These are phyloP conservation scores for Gypsophila paniculata DNA, from an alignment of 179 eudicot genomes.

Conservation along the genomic window DNA sequence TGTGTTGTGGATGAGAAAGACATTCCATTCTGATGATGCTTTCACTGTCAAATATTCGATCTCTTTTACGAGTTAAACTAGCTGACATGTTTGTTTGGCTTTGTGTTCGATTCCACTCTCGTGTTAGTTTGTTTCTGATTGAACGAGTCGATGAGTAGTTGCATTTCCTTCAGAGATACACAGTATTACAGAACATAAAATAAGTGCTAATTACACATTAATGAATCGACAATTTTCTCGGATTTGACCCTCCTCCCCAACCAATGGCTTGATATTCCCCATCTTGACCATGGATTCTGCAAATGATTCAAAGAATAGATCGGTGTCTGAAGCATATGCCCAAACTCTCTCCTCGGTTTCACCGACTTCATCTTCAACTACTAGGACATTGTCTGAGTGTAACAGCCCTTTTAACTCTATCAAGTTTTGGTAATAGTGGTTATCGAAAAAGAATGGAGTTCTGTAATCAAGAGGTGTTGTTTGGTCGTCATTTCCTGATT, in stretches of 20 bases:
- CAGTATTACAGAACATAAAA: neutral
- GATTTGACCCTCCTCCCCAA: slow-evolving; percentile 55
- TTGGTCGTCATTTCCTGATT: slow-evolving; percentile 43
- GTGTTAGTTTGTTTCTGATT: no score
- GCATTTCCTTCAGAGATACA: no score
- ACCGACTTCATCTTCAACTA: slow-evolving; percentile 45
- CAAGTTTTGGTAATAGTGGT: slow-evolving; percentile 47
- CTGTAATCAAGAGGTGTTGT: slow-evolving; percentile 47
- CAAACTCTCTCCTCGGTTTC: slow-evolving; percentile 45
- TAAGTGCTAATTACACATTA: slow-evolving; percentile 17
- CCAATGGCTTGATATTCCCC: slow-evolving; percentile 57
- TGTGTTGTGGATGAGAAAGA: slow-evolving; percentile 39
- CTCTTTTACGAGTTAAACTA: neutral
- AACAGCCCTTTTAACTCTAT: slow-evolving; percentile 47
- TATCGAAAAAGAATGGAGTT: slow-evolving; percentile 55
- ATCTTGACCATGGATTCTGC: slow-evolving; percentile 56
- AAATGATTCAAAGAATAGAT: slow-evolving; percentile 51
- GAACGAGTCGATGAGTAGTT: no score
- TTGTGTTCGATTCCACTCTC: no score
- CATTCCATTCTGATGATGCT: slow-evolving; percentile 35
- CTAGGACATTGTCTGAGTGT: slow-evolving; percentile 57
- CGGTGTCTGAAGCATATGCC: slow-evolving; percentile 39
- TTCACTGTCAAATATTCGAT: neutral
- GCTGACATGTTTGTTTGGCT: no score
- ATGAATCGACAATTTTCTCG: slow-evolving; percentile 53